These are phyloP conservation scores for Cyclospora cayetanensis DNA, from an alignment of 169 alveolate species.

Conservation along the genomic window DNA sequence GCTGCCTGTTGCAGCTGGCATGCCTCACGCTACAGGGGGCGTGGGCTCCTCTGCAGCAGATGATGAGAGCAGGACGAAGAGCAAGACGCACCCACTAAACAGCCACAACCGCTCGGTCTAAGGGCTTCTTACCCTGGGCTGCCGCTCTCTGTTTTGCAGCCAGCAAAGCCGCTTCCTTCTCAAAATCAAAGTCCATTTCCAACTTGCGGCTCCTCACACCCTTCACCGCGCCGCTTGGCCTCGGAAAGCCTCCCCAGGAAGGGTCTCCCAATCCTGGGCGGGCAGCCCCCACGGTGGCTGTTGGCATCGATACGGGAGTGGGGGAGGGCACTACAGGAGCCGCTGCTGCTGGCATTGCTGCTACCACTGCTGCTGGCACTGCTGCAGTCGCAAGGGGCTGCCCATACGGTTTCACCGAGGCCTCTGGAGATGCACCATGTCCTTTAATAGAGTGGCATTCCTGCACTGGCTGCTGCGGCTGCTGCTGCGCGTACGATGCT, in stretches of 20 bases:
- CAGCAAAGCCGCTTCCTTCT: constrained; percentile 52
- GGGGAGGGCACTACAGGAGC: not conserved
- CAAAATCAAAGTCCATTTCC: constrained; percentile 67
- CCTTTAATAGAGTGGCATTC: not conserved
- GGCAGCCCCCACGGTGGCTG: not conserved
- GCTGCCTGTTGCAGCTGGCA: too few species aligned
- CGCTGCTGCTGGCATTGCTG: too few species aligned
- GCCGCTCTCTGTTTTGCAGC: constrained; percentile 60
- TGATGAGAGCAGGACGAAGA: not conserved
- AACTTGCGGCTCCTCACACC: constrained; percentile 57
- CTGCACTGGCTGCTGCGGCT: constrained; percentile 1
- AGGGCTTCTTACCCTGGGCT: constrained; percentile 35
- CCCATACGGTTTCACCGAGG: not conserved
- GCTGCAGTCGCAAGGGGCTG: constrained; percentile 6
- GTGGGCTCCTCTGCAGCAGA: too few species aligned
- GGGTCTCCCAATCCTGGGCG: not conserved
- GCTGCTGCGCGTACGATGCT: constrained; percentile 17
- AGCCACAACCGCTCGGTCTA: too few species aligned
- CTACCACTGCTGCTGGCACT: not conserved
- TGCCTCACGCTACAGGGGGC: too few species aligned
- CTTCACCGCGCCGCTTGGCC: constrained; percentile 29
- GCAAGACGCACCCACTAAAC: not conserved
- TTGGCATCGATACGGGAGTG: not conserved
- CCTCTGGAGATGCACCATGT: not conserved
- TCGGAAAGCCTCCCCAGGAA: not conserved